Percentiles rank a stretch among this genome's conserved stretches.
These are phyloP conservation scores for Hermanozyma aechmeae DNA, from an alignment of 805 yeast genomes.

Conservation along the genomic window DNA sequence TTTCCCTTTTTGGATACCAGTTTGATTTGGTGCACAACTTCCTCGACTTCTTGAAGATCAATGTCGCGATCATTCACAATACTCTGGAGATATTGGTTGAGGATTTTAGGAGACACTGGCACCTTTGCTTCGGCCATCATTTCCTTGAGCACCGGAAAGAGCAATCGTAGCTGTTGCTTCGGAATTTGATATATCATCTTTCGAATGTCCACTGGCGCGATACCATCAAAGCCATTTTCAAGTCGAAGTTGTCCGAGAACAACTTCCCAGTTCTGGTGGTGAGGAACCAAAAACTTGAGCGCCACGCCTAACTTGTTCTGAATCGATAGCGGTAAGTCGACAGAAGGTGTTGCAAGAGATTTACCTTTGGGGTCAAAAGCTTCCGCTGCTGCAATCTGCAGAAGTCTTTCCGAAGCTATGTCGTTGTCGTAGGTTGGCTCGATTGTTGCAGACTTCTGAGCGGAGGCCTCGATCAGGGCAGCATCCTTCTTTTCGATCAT, in stretches of 20 bases:
- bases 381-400: no score
- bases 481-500: no score
- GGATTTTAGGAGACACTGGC: slow-evolving; percentile 18
- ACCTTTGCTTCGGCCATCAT: slow-evolving; percentile 28
- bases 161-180: slow-evolving; percentile 16
- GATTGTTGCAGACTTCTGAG: no score
- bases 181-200: slow-evolving; percentile 35
- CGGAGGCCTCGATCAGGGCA: no score
- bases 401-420: no score
- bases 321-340: slow-evolving; percentile 28
- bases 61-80: slow-evolving; percentile 16
- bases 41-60: slow-evolving; percentile 22
- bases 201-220: slow-evolving; percentile 23
- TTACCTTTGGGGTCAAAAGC: slow-evolving; percentile 5
- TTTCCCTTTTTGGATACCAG: slow-evolving; percentile 10
- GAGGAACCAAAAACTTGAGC: slow-evolving; percentile 27
- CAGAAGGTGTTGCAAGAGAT: slow-evolving; percentile 10
- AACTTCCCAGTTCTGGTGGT: slow-evolving; percentile 38
- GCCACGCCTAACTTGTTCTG: slow-evolving; percentile 29
- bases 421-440: no score
- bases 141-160: slow-evolving; percentile 16
- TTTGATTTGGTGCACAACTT: slow-evolving; percentile 17
- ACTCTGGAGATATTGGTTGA: slow-evolving; percentile 29
- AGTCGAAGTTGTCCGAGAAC: slow-evolving; percentile 29
- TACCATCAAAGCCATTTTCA: slow-evolving; percentile 26